A percentile compares a stretch with the other conserved stretches of the same genome.
Conservation (phyloP, 495 filamentous ascomycete species). For the Filosporella fistucella region DNA sequence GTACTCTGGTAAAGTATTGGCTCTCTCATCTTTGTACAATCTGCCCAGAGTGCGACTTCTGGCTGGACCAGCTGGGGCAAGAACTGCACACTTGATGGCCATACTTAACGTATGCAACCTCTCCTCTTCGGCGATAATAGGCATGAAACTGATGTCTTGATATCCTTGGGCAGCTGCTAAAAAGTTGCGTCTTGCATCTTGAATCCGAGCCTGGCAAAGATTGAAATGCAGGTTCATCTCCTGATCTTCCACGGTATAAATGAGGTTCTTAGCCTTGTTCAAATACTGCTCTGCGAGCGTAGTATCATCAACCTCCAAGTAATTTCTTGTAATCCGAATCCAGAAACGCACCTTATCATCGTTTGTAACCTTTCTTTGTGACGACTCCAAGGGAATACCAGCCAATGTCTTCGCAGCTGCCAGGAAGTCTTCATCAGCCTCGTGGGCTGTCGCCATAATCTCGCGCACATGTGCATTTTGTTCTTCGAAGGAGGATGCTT, state of each 20-base stretch:
- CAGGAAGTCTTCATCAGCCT: slow-evolving; percentile 73
- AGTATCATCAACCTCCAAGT: slow-evolving; percentile 91
- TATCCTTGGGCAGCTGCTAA: slow-evolving; percentile 86
- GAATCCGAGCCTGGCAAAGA: slow-evolving; percentile 86
- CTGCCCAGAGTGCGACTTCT: slow-evolving; percentile 74
- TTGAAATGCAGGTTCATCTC: slow-evolving; percentile 77
- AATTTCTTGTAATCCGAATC: slow-evolving; percentile 92
- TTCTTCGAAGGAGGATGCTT: slow-evolving; percentile 68
- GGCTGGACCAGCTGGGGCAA: slow-evolving; percentile 85
- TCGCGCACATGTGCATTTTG: slow-evolving; percentile 73
- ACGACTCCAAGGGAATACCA: slow-evolving; percentile 81
- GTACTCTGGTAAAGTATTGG: slow-evolving; percentile 70
- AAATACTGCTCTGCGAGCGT: slow-evolving; percentile 79
- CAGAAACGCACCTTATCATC: slow-evolving; percentile 76
- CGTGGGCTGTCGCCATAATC: slow-evolving; percentile 78
- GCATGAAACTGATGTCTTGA: slow-evolving; percentile 73
- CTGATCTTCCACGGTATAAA: slow-evolving; percentile 69
- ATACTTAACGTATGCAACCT: slow-evolving; percentile 76
- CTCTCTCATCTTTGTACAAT: slow-evolving; percentile 91
- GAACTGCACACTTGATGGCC: slow-evolving; percentile 91
- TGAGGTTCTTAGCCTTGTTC: slow-evolving; percentile 88
- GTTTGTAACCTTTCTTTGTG: slow-evolving; percentile 75
- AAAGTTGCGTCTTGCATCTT: slow-evolving; percentile 86
- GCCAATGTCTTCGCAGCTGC: slow-evolving; percentile 73
- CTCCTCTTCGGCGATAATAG: slow-evolving; percentile 73